Evolutionary conservation across 805 yeast genomes (phyloP).

Genomic region (Candida xyloterini): DNA sequence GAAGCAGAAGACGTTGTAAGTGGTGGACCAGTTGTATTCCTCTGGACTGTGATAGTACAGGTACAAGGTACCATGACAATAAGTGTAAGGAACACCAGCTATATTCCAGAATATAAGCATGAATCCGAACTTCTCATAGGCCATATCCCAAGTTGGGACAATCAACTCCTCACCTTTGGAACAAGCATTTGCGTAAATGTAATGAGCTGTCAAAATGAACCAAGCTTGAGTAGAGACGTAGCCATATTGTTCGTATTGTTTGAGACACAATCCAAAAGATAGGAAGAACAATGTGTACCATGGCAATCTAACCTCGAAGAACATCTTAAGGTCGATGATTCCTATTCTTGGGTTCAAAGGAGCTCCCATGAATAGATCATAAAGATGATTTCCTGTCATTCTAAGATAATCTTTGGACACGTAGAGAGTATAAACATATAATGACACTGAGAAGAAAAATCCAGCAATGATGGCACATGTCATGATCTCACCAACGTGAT

Average conservation of each 20-base stretch:
- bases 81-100: conserved; percentile 98
- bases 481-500: conserved; percentile 88
- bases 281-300: conserved; percentile 89
- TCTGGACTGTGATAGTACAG: conserved; percentile 78
- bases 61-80: conserved; percentile 89
- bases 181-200: conserved; percentile 95
- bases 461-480: conserved; percentile 85
- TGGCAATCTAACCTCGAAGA: conserved; percentile 94
- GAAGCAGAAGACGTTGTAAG: conserved; percentile 57
- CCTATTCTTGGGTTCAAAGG: conserved; percentile 96
- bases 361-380: conserved; percentile 96
- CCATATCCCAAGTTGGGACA: conserved; percentile 99
- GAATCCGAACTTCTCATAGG: conserved; percentile 98
- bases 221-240: conserved; percentile 71
- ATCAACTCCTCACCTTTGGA: conserved; percentile 97
- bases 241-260: conserved; percentile 82
- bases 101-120: conserved; percentile 98
- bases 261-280: conserved; percentile 67
- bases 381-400: conserved; percentile 86
- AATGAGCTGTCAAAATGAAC: conserved; percentile 77
- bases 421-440: conserved; percentile 66
- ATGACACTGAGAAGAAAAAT: conserved; percentile 57
- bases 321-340: conserved; percentile 90
- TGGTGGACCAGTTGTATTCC: conserved; percentile 72
- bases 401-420: conserved; percentile 77